Conservation (phyloP, 148 eudicot species). For the Limonium bicolor region DNA sequence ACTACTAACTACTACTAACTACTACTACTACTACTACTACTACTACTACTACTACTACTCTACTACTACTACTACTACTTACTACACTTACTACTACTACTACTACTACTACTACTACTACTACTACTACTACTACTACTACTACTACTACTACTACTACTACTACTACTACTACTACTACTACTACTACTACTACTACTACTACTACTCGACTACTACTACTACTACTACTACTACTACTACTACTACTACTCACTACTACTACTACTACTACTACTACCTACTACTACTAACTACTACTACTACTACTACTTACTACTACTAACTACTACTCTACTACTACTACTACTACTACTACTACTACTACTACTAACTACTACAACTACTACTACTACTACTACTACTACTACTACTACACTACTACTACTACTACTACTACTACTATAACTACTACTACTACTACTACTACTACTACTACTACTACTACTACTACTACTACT, state of each 20-base stretch:
- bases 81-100: conserved; percentile 4
- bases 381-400: too few species aligned
- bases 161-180: conserved; percentile 6
- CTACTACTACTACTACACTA: too few species aligned
- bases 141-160: conserved; percentile 3
- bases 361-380: conserved; percentile 2
- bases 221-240: conserved; percentile 6
- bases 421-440: too few species aligned
- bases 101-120: conserved; percentile 7
- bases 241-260: too few species aligned
- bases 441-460: conserved; percentile 6
- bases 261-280: too few species aligned
- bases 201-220: too few species aligned
- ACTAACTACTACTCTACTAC: neutral
- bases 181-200: conserved; percentile 5
- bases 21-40: conserved; percentile 1
- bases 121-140: conserved; percentile 2
- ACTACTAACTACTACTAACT: too few species aligned
- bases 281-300: too few species aligned
- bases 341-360: conserved; percentile 6
- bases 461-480: conserved; percentile 1
- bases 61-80: conserved; percentile 3
- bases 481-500: conserved; percentile 5
- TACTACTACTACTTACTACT: conserved; percentile 5
- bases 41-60: conserved; percentile 3